Base-by-base conservation (phyloP, 768 basidiomycete genomes). In the Crepidotus variabilis region DNA sequence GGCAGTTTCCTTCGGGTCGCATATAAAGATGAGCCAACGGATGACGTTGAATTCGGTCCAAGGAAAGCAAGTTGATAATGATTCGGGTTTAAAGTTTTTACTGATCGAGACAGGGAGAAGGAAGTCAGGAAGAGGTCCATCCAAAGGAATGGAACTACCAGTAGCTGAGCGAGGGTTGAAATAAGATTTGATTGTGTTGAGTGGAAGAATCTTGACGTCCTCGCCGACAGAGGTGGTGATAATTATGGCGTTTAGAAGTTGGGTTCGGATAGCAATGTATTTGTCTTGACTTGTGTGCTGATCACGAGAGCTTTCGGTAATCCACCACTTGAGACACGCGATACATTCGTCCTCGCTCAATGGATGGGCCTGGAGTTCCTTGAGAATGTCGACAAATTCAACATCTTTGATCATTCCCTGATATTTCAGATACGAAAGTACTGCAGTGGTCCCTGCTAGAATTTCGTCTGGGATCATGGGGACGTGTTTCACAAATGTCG, bases 261-360 rank as follows among this genome's bases (percentile, higher is more conserved):
- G 80, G 2, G 66, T 75, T 60, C 78, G 86, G 58, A 78, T 77
- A 18, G 75, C 72, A 13, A 71, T 58, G 49, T 81, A 70, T n/a
- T 77, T 69, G 13, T 71, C 60, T 35, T 57, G 60, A 51, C 68
- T 62, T 18, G 34, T 56, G 62, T 68, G 36, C 65, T 67, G 22
- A 74, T 72, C 63, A 65, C 72, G 54, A 70, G 73, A 47, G 65
- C 71, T 61, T 54, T 75, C 47, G 51, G 69, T 72, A 51, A 80
- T 78, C 90, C 94, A 94, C 96, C 97, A 98, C 56, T 83, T 83
- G 59, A 98, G 73, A 69, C 90, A 94, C 2, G 84, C 85, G n/a
- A 87, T 67, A 71, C 90, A 86, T 65, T 98, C 92, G 5, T 75
- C 72, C 65, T 90, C 82, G 3, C 69, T 67, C 22, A 99, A 77